Conservation (phyloP, 257 asterid genomes). For the Scutellaria barbata region DNA sequence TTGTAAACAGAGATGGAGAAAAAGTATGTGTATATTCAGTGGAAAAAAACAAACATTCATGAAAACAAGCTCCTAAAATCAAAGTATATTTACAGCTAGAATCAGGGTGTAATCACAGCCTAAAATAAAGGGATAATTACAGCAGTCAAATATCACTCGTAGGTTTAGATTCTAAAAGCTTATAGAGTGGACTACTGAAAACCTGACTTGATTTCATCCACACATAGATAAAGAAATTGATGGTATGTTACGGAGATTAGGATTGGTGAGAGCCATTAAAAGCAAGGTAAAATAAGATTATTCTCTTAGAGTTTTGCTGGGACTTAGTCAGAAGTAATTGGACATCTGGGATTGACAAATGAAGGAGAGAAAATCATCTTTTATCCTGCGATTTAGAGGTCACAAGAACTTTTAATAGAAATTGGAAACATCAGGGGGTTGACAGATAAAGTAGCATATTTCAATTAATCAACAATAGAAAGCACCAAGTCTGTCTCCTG, state of each 20-base stretch:
- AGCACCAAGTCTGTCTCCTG: background rate
- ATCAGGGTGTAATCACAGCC: too few relatives aligned
- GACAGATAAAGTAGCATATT: background rate
- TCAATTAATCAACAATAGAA: background rate
- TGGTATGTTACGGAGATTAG: background rate
- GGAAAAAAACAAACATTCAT: too few relatives aligned
- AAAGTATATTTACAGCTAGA: too few relatives aligned
- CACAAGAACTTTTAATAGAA: background rate
- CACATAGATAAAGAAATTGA: conserved; percentile 16
- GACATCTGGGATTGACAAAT: background rate
- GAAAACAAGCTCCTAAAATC: too few relatives aligned
- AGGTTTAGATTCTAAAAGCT: too few relatives aligned
- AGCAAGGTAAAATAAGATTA: conserved; percentile 1
- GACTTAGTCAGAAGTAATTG: background rate
- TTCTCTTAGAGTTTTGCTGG: conserved; percentile 9
- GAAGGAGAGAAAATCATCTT: conserved; percentile 6
- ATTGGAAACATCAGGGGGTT: background rate
- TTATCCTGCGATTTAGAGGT: background rate
- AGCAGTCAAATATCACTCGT: too few relatives aligned
- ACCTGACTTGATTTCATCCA: too few relatives aligned
- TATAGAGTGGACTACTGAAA: too few relatives aligned
- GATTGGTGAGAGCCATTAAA: background rate
- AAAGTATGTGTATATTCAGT: too few relatives aligned
- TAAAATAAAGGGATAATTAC: too few relatives aligned
- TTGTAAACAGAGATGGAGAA: too few relatives aligned